Percentiles rank a stretch among this genome's conserved stretches.
These are phyloP conservation scores for Xylaria sp. DNA, from an alignment of 2,329 filamentous ascomycete genomes.

Conservation along the genomic window DNA sequence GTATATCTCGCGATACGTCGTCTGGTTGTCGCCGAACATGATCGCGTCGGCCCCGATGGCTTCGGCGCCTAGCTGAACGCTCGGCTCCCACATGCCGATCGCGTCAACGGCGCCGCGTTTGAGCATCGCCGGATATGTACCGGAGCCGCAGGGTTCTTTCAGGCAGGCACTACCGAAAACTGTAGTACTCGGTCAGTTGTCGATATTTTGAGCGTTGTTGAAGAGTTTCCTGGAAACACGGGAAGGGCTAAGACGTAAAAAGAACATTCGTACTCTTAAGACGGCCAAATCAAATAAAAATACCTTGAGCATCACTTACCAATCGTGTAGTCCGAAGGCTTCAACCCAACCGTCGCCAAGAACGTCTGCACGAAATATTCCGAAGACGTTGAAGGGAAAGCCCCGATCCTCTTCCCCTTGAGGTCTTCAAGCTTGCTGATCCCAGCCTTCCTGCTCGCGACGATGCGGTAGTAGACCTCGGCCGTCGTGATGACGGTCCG, in stretches of 20 bases:
- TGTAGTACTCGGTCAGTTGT: not conserved
- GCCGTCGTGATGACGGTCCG: constrained; percentile 49
- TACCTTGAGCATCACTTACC: not conserved
- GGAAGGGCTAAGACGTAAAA: not conserved
- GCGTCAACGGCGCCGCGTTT: constrained; percentile 44
- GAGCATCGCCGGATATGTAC: constrained; percentile 47
- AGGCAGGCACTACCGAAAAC: constrained; percentile 46
- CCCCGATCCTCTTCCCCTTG: constrained; percentile 49
- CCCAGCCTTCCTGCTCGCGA: constrained; percentile 45
- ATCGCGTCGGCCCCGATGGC: constrained; percentile 44
- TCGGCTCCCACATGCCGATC: constrained; percentile 51
- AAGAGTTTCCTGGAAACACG: not conserved
- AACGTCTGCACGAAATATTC: constrained; percentile 49
- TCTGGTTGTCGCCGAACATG: constrained; percentile 44
- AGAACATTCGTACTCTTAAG: no score
- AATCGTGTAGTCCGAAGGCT: constrained; percentile 44
- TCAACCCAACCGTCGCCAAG: constrained; percentile 44
- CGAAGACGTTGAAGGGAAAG: constrained; percentile 47
- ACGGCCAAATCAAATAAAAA: not conserved
- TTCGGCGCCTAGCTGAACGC: constrained; percentile 47
- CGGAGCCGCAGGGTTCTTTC: constrained; percentile 44
- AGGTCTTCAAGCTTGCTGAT: constrained; percentile 45
- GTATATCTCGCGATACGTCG: constrained; percentile 50
- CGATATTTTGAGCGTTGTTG: no score
- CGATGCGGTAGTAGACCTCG: constrained; percentile 50